A percentile compares a stretch with the other conserved stretches of the same genome.
Conservation (phyloP, 306 rosid species). For the Myrica gale region DNA sequence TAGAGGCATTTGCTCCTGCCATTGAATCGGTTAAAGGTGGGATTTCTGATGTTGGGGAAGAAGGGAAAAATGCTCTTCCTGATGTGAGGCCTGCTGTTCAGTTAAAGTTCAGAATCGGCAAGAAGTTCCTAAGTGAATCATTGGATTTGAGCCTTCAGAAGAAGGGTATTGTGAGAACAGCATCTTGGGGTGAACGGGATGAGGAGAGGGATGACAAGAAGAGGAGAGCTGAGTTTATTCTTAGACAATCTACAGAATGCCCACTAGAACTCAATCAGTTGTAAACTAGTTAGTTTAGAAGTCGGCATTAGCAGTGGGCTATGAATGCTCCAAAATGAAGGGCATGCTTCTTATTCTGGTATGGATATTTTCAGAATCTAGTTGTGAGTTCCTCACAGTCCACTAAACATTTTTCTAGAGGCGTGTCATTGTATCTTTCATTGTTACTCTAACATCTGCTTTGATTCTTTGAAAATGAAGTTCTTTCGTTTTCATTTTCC, state of each 20-base stretch:
- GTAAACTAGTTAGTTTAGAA: constrained; percentile 49
- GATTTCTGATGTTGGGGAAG: constrained; percentile 52
- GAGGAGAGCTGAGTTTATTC: constrained; percentile 85
- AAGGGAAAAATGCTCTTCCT: constrained; percentile 50
- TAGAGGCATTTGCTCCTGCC: constrained; percentile 89
- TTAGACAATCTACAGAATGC: constrained; percentile 74
- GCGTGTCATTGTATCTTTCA: constrained; percentile 34
- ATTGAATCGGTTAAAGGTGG: constrained; percentile 61
- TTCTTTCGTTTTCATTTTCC: constrained; percentile 14
- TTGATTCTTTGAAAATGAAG: constrained; percentile 21
- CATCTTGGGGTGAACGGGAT: constrained; percentile 49
- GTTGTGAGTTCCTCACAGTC: constrained; percentile 43
- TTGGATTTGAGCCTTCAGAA: constrained; percentile 63
- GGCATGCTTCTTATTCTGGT: constrained; percentile 37
- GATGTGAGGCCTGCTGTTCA: constrained; percentile 63
- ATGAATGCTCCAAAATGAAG: constrained; percentile 26
- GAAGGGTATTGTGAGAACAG: constrained; percentile 50
- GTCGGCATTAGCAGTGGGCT: constrained; percentile 23
- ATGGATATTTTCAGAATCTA: constrained; percentile 34
- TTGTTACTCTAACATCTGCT: constrained; percentile 28
- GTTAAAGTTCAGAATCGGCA: constrained; percentile 67
- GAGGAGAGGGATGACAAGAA: constrained; percentile 92
- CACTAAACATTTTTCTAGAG: constrained; percentile 37
- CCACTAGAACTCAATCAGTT: constrained; percentile 81
- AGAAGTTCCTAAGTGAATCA: constrained; percentile 72